Percentiles rank a stretch among this genome's conserved stretches.
These are phyloP conservation scores for Meira miltonrushii DNA, from an alignment of 1,284 basidiomycete genomes.

Conservation along the genomic window DNA sequence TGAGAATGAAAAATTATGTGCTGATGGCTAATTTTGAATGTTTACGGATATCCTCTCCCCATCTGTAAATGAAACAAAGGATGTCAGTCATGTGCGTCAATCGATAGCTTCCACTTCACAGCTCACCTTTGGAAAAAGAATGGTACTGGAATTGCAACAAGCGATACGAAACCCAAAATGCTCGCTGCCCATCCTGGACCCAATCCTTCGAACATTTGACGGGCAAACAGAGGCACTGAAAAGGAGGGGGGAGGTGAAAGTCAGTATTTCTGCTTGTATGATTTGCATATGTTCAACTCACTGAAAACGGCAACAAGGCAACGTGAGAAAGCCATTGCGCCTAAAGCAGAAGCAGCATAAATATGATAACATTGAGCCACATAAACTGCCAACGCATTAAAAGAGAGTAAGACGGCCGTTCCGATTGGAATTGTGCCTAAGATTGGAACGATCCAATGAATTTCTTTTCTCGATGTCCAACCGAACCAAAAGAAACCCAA, in stretches of 20 bases:
- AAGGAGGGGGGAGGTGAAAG: neutral
- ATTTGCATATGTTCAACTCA: neutral
- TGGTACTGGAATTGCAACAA: constrained; percentile 3
- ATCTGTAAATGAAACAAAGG: neutral
- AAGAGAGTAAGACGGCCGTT: neutral
- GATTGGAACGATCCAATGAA: constrained; percentile 29
- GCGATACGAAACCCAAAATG: constrained; percentile 2
- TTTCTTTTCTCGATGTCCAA: constrained; percentile 21
- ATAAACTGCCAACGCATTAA: constrained; percentile 26
- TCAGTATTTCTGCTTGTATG: neutral
- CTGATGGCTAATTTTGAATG: neutral
- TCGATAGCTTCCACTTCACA: no score
- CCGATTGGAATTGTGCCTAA: constrained; percentile 12
- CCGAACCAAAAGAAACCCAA: constrained; percentile 26
- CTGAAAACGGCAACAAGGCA: constrained; percentile 26
- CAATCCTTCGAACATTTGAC: constrained; percentile 6
- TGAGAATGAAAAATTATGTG: neutral
- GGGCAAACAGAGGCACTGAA: constrained; percentile 6
- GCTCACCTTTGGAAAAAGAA: constrained; percentile 1
- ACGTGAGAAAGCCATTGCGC: constrained; percentile 27
- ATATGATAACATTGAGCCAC: constrained; percentile 27
- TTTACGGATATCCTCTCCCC: neutral
- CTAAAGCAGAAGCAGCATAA: constrained; percentile 27
- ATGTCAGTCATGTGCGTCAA: no score
- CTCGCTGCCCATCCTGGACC: constrained; percentile 3